Conservation (phyloP, 805 yeast genomes). For the Pichia californica region DNA sequence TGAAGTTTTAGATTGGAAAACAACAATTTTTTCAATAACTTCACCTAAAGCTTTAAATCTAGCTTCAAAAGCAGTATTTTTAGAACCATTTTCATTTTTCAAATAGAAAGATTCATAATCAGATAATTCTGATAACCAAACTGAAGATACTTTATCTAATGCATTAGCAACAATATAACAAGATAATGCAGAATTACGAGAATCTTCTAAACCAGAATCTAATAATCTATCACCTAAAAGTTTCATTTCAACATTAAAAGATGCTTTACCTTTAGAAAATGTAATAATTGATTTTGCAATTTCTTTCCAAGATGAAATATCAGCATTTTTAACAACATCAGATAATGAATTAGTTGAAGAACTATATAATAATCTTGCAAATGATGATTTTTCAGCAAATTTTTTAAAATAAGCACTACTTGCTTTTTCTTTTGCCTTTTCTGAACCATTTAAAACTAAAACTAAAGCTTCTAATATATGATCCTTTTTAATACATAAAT, state of each 20-base stretch:
- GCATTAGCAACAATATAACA: constrained; percentile 79
- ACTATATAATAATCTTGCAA: constrained; percentile 70
- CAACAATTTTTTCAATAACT: constrained; percentile 78
- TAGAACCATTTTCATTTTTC: constrained; percentile 35
- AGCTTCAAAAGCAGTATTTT: constrained; percentile 66
- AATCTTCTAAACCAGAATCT: constrained; percentile 30
- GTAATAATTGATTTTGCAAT: constrained; percentile 66
- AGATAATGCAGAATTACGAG: constrained; percentile 68
- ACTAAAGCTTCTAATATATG: constrained; percentile 74
- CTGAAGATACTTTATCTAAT: constrained; percentile 64
- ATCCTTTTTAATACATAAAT: constrained; percentile 54
- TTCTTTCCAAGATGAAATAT: constrained; percentile 74
- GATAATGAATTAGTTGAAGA: constrained; percentile 45
- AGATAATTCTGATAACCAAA: constrained; percentile 76
- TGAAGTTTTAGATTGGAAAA: constrained; percentile 52
- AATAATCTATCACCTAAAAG: constrained; percentile 75
- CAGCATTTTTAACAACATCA: constrained; percentile 74
- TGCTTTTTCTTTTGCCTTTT: constrained; percentile 58
- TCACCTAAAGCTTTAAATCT: constrained; percentile 74
- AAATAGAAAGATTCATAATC: constrained; percentile 38
- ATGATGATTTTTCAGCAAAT: constrained; percentile 42
- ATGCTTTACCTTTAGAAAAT: constrained; percentile 35
- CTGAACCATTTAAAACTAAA: constrained; percentile 64
- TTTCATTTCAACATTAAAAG: constrained; percentile 49
- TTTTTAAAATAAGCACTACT: constrained; percentile 64